Evolutionary conservation across 768 basidiomycete species (phyloP), one percentile per base, ranked within the genome.

Genomic region (Pisolithus microcarpus): DNA sequence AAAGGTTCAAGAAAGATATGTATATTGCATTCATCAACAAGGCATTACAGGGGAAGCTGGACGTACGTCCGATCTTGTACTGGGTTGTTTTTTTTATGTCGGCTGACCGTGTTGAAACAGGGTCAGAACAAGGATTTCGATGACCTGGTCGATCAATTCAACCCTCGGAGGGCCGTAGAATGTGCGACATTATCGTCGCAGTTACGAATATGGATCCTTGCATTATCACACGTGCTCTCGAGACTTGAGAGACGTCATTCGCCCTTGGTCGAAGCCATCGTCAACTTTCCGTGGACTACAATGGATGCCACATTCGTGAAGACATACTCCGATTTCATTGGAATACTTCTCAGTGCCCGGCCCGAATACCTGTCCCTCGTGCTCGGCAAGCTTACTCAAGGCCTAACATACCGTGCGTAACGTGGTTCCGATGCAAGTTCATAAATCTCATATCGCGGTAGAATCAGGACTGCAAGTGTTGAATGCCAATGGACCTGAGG

Each of bases 261-360:
- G 15, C 64, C 81, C 0, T 80, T 99, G 28, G 85, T 97, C 36
- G 82, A 93, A 54, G 91, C 93, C 13, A 80, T 98, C 52, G 75
- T 97, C 39, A 77, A 76, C 54, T 76, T 97, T 61, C 91, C 92
- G 11, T 99, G 96, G 96, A 85, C 88, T 15, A 88, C 83, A n/a
- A 81, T 91, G 68, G 93, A 95, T 61, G 79, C 79, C 30, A 71
- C 73, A 31, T 88, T 95, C 56, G 92, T 94, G 48, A 87, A 85
- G 67, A 83, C 85, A 5, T 97, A 95, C 69, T 86, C 85, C 26
- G 78, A 86, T 34, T 96, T 96, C 64, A 80, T 92, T 44, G 89
- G 91, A 24, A 90, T 94, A 74, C 80, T 99, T 38, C 79, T 95
- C 58, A 91, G 88, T 54, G 91, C 95, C 21, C 74, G 87, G 54